Evolutionary conservation across 2,329 filamentous ascomycete species (phyloP).

Genomic region (Chalaropsis ovoidea): DNA sequence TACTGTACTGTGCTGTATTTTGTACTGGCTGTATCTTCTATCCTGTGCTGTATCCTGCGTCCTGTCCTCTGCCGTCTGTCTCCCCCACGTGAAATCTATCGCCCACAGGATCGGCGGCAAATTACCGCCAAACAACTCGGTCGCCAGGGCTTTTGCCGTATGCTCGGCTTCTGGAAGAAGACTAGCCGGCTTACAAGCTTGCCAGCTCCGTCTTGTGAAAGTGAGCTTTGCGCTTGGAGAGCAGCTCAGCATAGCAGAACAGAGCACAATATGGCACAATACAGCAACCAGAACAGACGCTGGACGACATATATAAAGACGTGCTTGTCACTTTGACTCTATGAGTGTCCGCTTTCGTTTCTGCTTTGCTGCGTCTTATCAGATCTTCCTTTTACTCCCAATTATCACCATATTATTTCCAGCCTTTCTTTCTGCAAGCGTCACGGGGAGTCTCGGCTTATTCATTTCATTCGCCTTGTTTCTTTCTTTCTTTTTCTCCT

Average conservation of each 20-base stretch:
- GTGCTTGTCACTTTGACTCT: background rate
- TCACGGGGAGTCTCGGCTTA: background rate
- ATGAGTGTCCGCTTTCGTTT: background rate
- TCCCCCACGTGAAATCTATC: background rate
- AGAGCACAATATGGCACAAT: background rate
- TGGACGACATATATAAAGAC: background rate
- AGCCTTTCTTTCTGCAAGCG: constrained; percentile 6
- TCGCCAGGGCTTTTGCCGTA: constrained; percentile 14
- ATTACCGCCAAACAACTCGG: background rate
- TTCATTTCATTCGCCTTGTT: constrained; percentile 11
- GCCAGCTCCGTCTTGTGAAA: constrained; percentile 13
- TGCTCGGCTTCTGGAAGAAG: constrained; percentile 4
- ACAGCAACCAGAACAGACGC: no score
- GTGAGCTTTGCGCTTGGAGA: background rate
- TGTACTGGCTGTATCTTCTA: background rate
- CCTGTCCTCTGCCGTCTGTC: background rate
- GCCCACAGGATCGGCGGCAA: constrained; percentile 3
- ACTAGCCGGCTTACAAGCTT: constrained; percentile 10
- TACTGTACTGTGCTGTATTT: background rate
- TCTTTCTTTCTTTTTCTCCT: constrained; percentile 17
- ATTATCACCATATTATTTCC: constrained; percentile 18
- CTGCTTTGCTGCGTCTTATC: background rate
- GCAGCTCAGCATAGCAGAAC: background rate
- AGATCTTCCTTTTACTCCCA: constrained; percentile 5
- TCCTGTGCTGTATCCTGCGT: background rate